Conservation (phyloP, 208 protist species). For the Trypanosomatidae sp. region DNA sequence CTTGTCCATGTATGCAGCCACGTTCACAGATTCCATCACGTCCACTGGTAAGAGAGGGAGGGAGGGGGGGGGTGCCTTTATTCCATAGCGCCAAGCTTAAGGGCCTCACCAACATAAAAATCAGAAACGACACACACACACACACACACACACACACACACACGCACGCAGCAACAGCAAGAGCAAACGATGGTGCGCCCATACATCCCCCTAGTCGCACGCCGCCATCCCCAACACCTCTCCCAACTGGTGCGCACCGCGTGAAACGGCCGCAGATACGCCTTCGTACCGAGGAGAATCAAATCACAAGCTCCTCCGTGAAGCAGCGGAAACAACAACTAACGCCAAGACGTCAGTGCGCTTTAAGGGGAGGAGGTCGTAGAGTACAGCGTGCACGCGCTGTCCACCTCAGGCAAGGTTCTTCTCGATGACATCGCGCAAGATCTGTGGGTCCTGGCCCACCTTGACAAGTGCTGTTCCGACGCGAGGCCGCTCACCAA, state of each 20-base stretch:
- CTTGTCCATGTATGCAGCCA: not conserved
- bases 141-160: not conserved
- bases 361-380: not conserved
- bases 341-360: not conserved
- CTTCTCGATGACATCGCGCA: conserved; percentile 79
- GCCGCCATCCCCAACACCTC: not conserved
- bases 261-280: not conserved
- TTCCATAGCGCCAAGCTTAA: not conserved
- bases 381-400: not conserved
- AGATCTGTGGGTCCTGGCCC: conserved; percentile 46
- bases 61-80: not conserved
- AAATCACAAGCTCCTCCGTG: not conserved
- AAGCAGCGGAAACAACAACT: not conserved
- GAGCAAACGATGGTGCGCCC: not conserved
- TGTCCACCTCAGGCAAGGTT: conserved; percentile 33
- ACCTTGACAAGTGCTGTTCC: conserved; percentile 81
- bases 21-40: not conserved
- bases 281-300: not conserved
- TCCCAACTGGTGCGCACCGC: not conserved
- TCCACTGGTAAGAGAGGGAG: not conserved
- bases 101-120: not conserved
- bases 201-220: not conserved
- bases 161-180: not conserved
- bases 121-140: not conserved
- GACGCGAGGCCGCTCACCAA: conserved; percentile 84